These are phyloP conservation scores for Flaveria trinervia DNA, from an alignment of 129 eudicot species.

Conservation along the genomic window DNA sequence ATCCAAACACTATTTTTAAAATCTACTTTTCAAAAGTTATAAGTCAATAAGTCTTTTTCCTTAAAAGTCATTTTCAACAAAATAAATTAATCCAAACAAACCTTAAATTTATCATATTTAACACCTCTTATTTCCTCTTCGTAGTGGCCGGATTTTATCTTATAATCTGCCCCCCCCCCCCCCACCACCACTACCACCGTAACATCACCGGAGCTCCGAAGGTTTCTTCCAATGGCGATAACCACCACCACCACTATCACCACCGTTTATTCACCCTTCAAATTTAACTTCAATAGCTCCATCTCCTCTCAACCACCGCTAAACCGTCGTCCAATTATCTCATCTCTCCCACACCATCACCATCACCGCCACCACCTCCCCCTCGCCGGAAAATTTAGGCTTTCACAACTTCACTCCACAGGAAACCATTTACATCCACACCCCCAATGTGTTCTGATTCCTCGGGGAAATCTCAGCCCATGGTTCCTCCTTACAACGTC, in stretches of 20 bases:
- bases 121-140: background rate
- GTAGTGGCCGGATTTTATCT: conserved; percentile 17
- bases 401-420: conserved; percentile 6
- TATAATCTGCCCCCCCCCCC: background rate
- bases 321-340: conserved; percentile 12
- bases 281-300: conserved; percentile 12
- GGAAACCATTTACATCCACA: conserved; percentile 13
- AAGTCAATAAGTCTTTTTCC: too few species aligned
- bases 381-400: conserved; percentile 12
- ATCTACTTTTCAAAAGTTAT: too few species aligned
- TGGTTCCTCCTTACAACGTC: conserved; percentile 89
- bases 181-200: conserved; percentile 30
- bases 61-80: too few species aligned
- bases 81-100: too few species aligned
- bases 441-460: conserved; percentile 20
- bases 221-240: conserved; percentile 37
- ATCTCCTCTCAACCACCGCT: conserved; percentile 10
- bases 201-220: conserved; percentile 25
- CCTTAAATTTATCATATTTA: background rate
- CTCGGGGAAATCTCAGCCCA: conserved; percentile 42
- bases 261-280: conserved; percentile 7
- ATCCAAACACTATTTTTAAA: too few species aligned
- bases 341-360: conserved; percentile 21
- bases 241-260: background rate
- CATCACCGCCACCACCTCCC: background rate